Conservation (phyloP, 2,329 filamentous ascomycete species). For the Alternaria incomplexa region DNA sequence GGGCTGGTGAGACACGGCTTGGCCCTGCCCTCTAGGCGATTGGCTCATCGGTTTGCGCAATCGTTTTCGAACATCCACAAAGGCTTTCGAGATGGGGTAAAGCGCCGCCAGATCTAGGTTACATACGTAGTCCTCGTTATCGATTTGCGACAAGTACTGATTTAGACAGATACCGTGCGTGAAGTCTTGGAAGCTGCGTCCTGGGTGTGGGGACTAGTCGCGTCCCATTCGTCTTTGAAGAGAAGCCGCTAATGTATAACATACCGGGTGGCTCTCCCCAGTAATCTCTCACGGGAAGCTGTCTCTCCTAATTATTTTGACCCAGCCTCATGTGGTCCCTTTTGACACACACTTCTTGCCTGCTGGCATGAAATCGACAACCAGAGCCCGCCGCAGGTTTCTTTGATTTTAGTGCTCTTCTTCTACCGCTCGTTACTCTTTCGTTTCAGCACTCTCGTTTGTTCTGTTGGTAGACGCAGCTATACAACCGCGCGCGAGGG, state of each 20-base stretch:
- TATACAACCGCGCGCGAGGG: slow-evolving; percentile 34
- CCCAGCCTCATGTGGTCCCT: slow-evolving; percentile 22
- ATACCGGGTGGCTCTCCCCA: slow-evolving; percentile 21
- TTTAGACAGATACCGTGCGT: slow-evolving; percentile 14
- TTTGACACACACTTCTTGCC: slow-evolving; percentile 23
- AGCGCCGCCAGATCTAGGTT: slow-evolving; percentile 16
- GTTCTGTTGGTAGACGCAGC: slow-evolving; percentile 35
- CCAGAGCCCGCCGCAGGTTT: slow-evolving; percentile 34
- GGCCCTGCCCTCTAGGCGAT: slow-evolving; percentile 6
- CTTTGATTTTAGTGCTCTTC: slow-evolving; percentile 34
- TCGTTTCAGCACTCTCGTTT: slow-evolving; percentile 42
- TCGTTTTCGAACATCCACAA: slow-evolving; percentile 15
- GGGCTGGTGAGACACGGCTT: slow-evolving; percentile 16
- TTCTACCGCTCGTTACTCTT: slow-evolving; percentile 33
- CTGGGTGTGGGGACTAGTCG: slow-evolving; percentile 19
- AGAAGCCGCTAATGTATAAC: slow-evolving; percentile 23
- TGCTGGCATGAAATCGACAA: slow-evolving; percentile 37
- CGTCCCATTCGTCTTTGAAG: slow-evolving; percentile 15
- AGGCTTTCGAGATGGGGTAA: slow-evolving; percentile 17
- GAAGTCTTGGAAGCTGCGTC: slow-evolving; percentile 14
- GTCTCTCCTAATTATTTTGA: slow-evolving; percentile 20
- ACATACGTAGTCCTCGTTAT: slow-evolving; percentile 16
- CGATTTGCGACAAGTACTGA: slow-evolving; percentile 15
- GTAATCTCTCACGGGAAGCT: slow-evolving; percentile 20
- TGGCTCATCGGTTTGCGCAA: slow-evolving; percentile 17